Percentiles rank a stretch among this genome's conserved stretches.
Evolutionary conservation across 192 early-diverging fungal species (phyloP).

Genomic region (Coemansia sp.): DNA sequence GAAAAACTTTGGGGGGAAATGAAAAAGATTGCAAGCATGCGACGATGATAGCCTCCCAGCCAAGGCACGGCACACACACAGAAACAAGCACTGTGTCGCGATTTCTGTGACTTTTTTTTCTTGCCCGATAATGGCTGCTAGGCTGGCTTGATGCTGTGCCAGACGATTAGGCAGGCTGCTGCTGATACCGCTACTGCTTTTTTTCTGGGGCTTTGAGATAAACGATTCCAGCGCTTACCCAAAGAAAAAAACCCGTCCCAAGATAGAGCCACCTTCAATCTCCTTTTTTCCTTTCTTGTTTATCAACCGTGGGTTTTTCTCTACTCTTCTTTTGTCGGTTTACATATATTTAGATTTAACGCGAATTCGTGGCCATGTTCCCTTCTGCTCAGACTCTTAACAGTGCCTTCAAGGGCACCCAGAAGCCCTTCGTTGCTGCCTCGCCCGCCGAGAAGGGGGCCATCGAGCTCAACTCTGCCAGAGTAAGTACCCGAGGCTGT

Average conservation of each 20-base stretch:
- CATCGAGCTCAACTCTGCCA: constrained; percentile 54
- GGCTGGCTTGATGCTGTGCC: too few species aligned
- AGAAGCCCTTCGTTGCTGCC: constrained; percentile 50
- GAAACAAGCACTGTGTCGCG: not conserved
- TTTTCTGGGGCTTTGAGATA: not conserved
- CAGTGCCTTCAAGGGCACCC: constrained; percentile 43
- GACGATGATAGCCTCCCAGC: not conserved
- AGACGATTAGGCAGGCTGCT: too few species aligned
- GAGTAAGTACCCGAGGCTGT: constrained; percentile 22
- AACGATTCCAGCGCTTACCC: not conserved
- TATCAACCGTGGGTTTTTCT: constrained; percentile 5
- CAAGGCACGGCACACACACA: not conserved
- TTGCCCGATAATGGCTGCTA: too few species aligned
- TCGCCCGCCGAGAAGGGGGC: constrained; percentile 48
- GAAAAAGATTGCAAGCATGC: not conserved
- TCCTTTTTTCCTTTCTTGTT: constrained; percentile 7
- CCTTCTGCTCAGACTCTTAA: constrained; percentile 44
- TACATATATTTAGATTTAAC: constrained; percentile 4
- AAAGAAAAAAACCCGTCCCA: not conserved
- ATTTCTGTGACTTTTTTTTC: too few species aligned
- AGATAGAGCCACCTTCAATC: constrained; percentile 1
- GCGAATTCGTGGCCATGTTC: constrained; percentile 18
- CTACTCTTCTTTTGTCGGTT: not conserved
- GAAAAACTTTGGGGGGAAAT: not conserved
- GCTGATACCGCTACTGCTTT: not conserved